A percentile compares a stretch with the other conserved stretches of the same genome.
phyloP scores from a whole-genome alignment of 2,329 filamentous ascomycete genomes.

The Bipolaris victoriae region DNA sequence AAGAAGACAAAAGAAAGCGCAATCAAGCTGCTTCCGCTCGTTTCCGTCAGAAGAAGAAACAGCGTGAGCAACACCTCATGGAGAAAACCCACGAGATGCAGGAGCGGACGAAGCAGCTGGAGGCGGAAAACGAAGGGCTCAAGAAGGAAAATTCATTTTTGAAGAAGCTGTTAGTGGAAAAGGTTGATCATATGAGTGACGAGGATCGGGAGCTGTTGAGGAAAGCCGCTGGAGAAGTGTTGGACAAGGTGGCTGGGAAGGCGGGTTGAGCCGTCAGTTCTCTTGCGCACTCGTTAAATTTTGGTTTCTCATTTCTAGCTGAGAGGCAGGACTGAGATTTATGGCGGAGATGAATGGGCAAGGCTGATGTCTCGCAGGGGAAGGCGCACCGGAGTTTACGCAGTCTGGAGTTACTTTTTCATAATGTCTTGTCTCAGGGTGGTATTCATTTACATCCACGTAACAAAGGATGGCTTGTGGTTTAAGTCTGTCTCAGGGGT shows the following conservation, averaged over 20 bases:
- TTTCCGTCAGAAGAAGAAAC: slow-evolving; percentile 96
- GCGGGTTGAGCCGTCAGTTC: not conserved
- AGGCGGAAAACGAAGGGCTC: slow-evolving; percentile 54
- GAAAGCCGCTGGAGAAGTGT: slow-evolving; percentile 32
- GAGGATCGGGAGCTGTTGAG: slow-evolving; percentile 39
- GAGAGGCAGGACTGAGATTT: not conserved
- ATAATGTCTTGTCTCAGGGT: not conserved
- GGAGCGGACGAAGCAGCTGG: slow-evolving; percentile 76
- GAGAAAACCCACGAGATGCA: slow-evolving; percentile 69
- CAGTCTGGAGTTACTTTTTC: not conserved
- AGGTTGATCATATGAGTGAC: slow-evolving; percentile 49
- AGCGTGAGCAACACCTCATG: slow-evolving; percentile 79
- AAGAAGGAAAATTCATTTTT: slow-evolving; percentile 53
- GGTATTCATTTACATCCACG: not conserved
- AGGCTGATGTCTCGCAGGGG: not conserved
- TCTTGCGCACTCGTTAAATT: not conserved
- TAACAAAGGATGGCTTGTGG: not conserved
- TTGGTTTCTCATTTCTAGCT: not conserved
- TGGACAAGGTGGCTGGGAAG: slow-evolving; percentile 11
- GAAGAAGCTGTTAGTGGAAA: slow-evolving; percentile 46
- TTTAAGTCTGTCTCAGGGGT: not conserved
- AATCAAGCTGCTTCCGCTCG: slow-evolving; percentile 89
- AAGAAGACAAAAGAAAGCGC: slow-evolving; percentile 87
- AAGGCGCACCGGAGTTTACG: not conserved
- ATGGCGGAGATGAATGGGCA: not conserved